Conservation (phyloP, 805 yeast genomes). For the Metschnikowia gruessii region DNA sequence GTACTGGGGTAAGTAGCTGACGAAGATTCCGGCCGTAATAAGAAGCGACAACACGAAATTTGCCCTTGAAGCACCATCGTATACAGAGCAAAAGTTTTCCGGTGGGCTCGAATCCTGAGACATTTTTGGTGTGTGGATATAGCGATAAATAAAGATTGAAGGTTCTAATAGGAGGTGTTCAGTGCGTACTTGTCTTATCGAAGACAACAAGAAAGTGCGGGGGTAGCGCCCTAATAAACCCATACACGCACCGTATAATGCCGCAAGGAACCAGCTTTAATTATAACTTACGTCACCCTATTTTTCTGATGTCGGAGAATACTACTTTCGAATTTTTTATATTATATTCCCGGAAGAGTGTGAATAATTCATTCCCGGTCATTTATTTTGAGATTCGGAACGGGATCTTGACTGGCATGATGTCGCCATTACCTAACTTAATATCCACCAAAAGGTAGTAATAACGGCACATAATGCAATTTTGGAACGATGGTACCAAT, state of each 20-base stretch:
- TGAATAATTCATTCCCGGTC: neutral
- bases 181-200: neutral
- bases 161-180: neutral
- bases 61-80: conserved; percentile 47
- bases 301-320: too few species aligned
- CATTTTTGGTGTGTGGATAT: neutral
- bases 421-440: conserved; percentile 22
- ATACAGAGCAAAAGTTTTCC: conserved; percentile 38
- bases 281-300: too few species aligned
- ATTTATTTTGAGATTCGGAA: conserved; percentile 13
- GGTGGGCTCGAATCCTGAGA: conserved; percentile 2
- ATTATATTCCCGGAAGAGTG: too few species aligned
- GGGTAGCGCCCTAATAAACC: neutral
- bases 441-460: conserved; percentile 23
- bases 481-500: conserved; percentile 29
- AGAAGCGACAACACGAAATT: conserved; percentile 49
- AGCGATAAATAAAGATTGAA: neutral
- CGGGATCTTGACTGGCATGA: conserved; percentile 21
- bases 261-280: too few species aligned
- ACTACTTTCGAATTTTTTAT: too few species aligned
- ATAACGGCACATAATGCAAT: conserved; percentile 28
- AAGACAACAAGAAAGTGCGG: neutral
- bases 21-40: conserved; percentile 63
- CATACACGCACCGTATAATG: too few species aligned
- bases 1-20: conserved; percentile 78